Base-by-base conservation (phyloP, 2,329 filamentous ascomycete genomes). In the Xylariaceae sp. region DNA sequence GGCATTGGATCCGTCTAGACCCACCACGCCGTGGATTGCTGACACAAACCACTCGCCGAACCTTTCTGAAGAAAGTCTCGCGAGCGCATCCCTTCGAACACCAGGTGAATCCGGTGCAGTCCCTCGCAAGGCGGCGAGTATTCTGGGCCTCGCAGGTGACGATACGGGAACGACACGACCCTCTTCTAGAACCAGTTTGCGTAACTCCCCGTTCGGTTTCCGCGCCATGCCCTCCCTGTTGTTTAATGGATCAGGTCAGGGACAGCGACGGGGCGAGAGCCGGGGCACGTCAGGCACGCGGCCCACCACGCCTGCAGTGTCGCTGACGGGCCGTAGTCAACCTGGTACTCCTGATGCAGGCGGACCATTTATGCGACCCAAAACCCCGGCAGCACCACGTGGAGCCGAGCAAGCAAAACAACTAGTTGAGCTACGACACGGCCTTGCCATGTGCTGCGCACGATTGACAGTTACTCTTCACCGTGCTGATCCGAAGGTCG, bases 381-480 rank as follows among this genome's bases (percentile, higher is more conserved):
- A 54, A 18, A 66, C 65, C 10, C 68, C 58, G 3, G 48, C 44
- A 41, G 54, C 23, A 13, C 17, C 44, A 10, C 17, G 18, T 51
- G 50, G 55, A 6, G 45, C 61, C 2, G 64, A 68, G 11, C 60
- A 62, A 15, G 60, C 45, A 52, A 63, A 66, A n/a, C 64, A 66
- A 10, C 60, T 68, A 15, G 62, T 51, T 30, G 77, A 78, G 23
- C 72, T 86, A 1, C 80, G 81, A 37, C 69, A 74, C 0, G 82
- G 80, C 0, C 72, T 86, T 15, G 72, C 77, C 49, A 74, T 73
- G 49, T 85, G 82, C 67, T 79, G 85, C 58, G 74, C 74, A 1
- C 71, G 78, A 13, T 72, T 85, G 2, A 76, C 84, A 0, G 73
- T 76, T 2, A 83, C 81, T 3, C 75, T 83, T 58, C 73, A 73